Conservation (phyloP, 495 filamentous ascomycete genomes). For the Aspergillus nanangensis region DNA sequence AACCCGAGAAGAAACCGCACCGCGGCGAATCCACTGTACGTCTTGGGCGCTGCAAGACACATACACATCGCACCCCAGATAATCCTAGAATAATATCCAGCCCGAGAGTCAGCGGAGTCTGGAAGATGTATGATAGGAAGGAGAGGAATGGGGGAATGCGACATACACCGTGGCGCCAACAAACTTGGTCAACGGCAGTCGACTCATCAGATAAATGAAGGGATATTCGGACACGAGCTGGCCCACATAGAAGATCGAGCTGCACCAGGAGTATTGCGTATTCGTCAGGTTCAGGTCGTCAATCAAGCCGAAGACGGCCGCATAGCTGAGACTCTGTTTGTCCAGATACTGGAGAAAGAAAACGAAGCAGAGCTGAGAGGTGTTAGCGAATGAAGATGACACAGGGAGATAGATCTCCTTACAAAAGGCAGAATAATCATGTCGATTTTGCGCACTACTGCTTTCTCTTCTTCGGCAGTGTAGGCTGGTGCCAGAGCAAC, state of each 20-base stretch:
- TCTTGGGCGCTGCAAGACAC: conserved; percentile 42
- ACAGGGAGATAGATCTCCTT: not conserved
- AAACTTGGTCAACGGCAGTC: conserved; percentile 45
- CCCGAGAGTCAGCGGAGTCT: not conserved
- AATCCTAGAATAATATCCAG: conserved; percentile 13
- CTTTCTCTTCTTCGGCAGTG: conserved; percentile 32
- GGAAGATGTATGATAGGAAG: not conserved
- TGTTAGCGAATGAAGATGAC: not conserved
- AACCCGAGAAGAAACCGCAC: conserved; percentile 49
- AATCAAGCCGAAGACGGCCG: conserved; percentile 52
- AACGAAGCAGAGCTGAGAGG: conserved; percentile 20
- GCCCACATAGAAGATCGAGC: conserved; percentile 36
- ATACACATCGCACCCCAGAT: conserved; percentile 46
- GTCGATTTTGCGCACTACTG: conserved; percentile 46
- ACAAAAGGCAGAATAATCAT: conserved; percentile 29
- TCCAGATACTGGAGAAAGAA: conserved; percentile 34
- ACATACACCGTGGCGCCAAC: conserved; percentile 21
- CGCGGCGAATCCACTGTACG: conserved; percentile 39
- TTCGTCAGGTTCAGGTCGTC: conserved; percentile 45
- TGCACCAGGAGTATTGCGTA: conserved; percentile 49
- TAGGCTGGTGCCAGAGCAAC: not conserved
- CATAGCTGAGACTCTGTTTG: conserved; percentile 54
- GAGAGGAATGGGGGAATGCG: too few species aligned
- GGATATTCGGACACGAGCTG: conserved; percentile 49
- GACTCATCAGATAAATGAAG: conserved; percentile 49